A percentile compares a stretch with the other conserved stretches of the same genome.
Evolutionary conservation across 371 early-diverging fungal genomes (phyloP).

Genomic region (Syncephalastrum racemosum): DNA sequence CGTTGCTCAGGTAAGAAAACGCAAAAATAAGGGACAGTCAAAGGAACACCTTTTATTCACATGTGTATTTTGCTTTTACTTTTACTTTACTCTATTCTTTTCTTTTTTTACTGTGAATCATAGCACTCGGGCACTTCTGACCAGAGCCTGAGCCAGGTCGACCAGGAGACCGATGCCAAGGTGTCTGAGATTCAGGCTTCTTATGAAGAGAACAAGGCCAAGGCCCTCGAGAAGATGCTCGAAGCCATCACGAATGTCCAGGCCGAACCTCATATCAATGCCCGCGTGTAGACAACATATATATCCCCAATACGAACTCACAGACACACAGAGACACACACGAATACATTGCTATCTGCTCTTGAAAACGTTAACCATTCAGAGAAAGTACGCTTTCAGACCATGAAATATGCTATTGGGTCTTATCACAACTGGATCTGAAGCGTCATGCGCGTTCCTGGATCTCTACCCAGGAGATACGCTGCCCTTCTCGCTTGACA

Average conservation of each 20-base stretch:
- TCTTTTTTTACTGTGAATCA: too few relatives aligned
- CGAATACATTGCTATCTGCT: too few relatives aligned
- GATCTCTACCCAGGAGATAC: too few relatives aligned
- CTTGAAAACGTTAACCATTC: too few relatives aligned
- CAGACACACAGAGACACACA: too few relatives aligned
- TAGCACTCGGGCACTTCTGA: slow-evolving; percentile 80
- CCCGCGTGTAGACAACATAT: slow-evolving; percentile 30
- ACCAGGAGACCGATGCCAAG: slow-evolving; percentile 78
- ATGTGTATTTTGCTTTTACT: slow-evolving; percentile 3
- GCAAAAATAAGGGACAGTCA: neutral
- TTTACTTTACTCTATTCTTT: too few relatives aligned
- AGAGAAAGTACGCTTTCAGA: too few relatives aligned
- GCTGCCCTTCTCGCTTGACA: too few relatives aligned
- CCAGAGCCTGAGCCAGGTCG: slow-evolving; percentile 66
- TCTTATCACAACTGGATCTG: too few relatives aligned
- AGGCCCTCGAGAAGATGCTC: slow-evolving; percentile 73
- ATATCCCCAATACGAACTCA: too few relatives aligned
- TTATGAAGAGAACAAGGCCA: slow-evolving; percentile 68
- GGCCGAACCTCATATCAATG: slow-evolving; percentile 69
- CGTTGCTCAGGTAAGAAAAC: slow-evolving; percentile 70
- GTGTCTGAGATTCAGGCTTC: slow-evolving; percentile 67
- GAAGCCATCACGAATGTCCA: slow-evolving; percentile 73
- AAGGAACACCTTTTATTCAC: neutral
- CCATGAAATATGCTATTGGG: too few relatives aligned
- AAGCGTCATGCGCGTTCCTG: too few relatives aligned